phyloP scores from a whole-genome alignment of 257 asterid species.

The Salvia rosmarinus region DNA sequence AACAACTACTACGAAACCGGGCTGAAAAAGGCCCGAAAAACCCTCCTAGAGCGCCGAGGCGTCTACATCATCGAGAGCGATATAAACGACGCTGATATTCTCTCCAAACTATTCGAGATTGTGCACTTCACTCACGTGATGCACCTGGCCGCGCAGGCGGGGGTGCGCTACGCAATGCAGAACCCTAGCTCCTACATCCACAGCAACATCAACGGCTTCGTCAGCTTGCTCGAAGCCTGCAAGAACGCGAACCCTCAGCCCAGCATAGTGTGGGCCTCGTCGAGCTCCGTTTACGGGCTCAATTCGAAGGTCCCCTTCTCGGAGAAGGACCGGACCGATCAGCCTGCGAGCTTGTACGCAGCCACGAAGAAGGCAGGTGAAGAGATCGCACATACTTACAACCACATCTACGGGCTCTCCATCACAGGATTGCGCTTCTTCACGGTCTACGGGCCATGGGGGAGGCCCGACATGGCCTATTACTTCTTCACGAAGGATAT shows the following conservation, averaged over 20 bases:
- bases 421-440: conserved; percentile 76
- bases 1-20: conserved; percentile 67
- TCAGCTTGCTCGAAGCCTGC: conserved; percentile 66
- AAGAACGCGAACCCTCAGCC: conserved; percentile 71
- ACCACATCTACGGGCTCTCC: conserved; percentile 77
- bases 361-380: conserved; percentile 93
- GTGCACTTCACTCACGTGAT: conserved; percentile 73
- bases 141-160: conserved; percentile 93
- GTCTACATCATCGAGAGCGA: conserved; percentile 64
- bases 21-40: conserved; percentile 73
- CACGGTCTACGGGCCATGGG: conserved; percentile 94
- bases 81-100: conserved; percentile 57
- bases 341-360: conserved; percentile 81
- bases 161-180: conserved; percentile 83
- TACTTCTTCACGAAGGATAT: conserved; percentile 81
- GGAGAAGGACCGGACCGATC: conserved; percentile 73
- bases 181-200: conserved; percentile 70
- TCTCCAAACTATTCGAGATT: conserved; percentile 51
- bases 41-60: conserved; percentile 56
- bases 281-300: conserved; percentile 82
- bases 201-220: conserved; percentile 74
- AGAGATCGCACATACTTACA: conserved; percentile 78
- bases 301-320: conserved; percentile 85
- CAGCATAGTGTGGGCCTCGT: conserved; percentile 76
- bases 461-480: conserved; percentile 90